Conservation (phyloP, 2,329 filamentous ascomycete genomes). For the Aspergillus hiratsukae region DNA sequence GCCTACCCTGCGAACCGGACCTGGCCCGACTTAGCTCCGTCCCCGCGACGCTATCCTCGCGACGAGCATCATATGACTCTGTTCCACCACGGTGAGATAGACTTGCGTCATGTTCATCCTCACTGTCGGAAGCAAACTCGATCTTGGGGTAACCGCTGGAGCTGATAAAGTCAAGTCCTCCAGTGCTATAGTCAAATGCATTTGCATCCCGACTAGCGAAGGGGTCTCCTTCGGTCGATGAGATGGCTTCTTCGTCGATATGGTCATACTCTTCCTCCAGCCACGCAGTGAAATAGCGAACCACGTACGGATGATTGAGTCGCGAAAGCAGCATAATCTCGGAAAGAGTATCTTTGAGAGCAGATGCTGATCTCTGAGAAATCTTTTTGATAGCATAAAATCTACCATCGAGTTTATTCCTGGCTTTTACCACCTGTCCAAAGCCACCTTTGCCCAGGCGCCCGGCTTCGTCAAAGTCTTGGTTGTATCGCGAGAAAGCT, state of each 20-base stretch:
- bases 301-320: slow-evolving; percentile 81
- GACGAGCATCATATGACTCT: slow-evolving; percentile 19
- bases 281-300: slow-evolving; percentile 95
- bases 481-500: slow-evolving; percentile 69
- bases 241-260: slow-evolving; percentile 40
- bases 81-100: slow-evolving; percentile 31
- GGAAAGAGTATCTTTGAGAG: slow-evolving; percentile 61
- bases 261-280: slow-evolving; percentile 62
- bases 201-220: slow-evolving; percentile 23
- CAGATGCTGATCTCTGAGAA: slow-evolving; percentile 69
- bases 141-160: slow-evolving; percentile 73
- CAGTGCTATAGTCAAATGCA: slow-evolving; percentile 64
- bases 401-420: slow-evolving; percentile 88
- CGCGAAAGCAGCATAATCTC: slow-evolving; percentile 88
- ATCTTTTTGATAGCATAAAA: slow-evolving; percentile 98
- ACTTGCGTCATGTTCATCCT: slow-evolving; percentile 40
- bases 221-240: slow-evolving; percentile 53
- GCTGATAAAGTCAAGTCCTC: slow-evolving; percentile 89
- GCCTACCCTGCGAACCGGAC: slow-evolving; percentile 48
- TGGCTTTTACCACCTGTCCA: slow-evolving; percentile 90
- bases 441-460: slow-evolving; percentile 90
- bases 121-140: slow-evolving; percentile 63
- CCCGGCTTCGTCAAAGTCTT: slow-evolving; percentile 87
- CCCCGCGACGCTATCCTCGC: slow-evolving; percentile 23
- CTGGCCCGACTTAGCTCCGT: slow-evolving; percentile 38